Base-by-base conservation (phyloP, 2,329 filamentous ascomycete species). In the Aspergillus glaucus region DNA sequence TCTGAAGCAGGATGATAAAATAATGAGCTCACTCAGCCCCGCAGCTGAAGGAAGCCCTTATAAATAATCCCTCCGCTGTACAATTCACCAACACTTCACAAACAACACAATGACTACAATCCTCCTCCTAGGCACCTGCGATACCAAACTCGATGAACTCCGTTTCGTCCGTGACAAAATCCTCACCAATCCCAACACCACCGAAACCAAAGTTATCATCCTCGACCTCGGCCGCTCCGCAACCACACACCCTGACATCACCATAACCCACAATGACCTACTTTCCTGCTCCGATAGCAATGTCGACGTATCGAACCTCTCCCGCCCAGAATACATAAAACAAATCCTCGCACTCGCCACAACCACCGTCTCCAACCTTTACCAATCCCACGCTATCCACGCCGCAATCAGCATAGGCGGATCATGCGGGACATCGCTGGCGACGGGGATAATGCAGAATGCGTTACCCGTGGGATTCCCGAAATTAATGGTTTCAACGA, bases 401-500 rank as follows among this genome's bases (percentile, higher is more conserved):
- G 84, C 74, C 2, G 74, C 84, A 12, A 66, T 87, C 10, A 75
- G 74, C 0, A 75, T 82, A 0, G 85, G 82, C 6, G 85, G 85
- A 0, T 84, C 80, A 0, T 77, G 80, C 19, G 81, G 81, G 0
- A 86, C 84, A 0, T 77, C 79, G 2, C 71, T 87, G 9, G 77
- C 78, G 0, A 75, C 83, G 0, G 68, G 76, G 0, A 75, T 81
- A 0, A 86, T 88, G 82, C 73, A 80, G 12, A 67, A 76, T 2
- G 76, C 73, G 0, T 61, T 85, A 0, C 84, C 84, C 0, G 72
- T 87, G 10, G 83, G 83, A 0, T 78, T 88, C 45, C 85, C 85
- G 0, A 88, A 88, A 58, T 55, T 88, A 41, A 82, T 88, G 46
- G 80, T 87, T 2, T 85, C 80, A 19, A 88, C 85, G 0, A 79